A percentile compares a stretch with the other conserved stretches of the same genome.
phyloP scores from a whole-genome alignment of 139 green algal species.

The Mychonastes homosphaera region DNA sequence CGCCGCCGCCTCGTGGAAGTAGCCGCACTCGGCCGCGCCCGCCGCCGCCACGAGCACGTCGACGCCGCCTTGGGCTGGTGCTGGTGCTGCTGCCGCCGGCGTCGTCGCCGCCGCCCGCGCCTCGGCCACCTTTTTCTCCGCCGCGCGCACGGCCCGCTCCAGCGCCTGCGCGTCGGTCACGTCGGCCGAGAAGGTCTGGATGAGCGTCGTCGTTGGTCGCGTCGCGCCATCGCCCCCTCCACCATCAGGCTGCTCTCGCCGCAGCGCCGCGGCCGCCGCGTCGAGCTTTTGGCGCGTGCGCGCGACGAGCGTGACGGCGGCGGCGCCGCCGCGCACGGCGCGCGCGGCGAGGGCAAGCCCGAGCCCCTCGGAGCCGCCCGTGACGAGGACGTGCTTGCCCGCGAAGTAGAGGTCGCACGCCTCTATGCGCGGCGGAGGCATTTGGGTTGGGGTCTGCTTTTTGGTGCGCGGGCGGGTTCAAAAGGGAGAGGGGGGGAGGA shows the following conservation, averaged over 20 bases:
- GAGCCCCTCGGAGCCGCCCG: slow-evolving; percentile 61
- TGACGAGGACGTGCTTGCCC: slow-evolving; percentile 67
- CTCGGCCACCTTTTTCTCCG: too few species aligned
- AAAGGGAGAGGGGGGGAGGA: too few species aligned
- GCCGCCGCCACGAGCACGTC: slow-evolving; percentile 63
- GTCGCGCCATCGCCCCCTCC: background rate
- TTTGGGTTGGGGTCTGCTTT: too few species aligned
- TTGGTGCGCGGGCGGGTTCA: too few species aligned
- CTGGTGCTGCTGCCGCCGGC: slow-evolving; percentile 2
- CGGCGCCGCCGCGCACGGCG: slow-evolving; percentile 19
- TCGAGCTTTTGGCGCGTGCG: slow-evolving; percentile 44
- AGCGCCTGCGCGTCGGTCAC: slow-evolving; percentile 10
- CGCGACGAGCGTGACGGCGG: slow-evolving; percentile 46
- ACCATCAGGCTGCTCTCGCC: slow-evolving; percentile 2
- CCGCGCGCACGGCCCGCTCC: slow-evolving; percentile 11
- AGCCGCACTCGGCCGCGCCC: slow-evolving; percentile 41
- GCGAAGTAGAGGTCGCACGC: slow-evolving; percentile 20
- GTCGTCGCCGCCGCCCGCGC: too few species aligned
- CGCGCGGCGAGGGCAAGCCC: slow-evolving; percentile 43
- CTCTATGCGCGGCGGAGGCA: too few species aligned
- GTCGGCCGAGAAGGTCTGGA: background rate
- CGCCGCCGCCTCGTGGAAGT: slow-evolving; percentile 58
- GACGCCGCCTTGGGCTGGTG: slow-evolving; percentile 34
- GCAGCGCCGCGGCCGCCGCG: slow-evolving; percentile 25
- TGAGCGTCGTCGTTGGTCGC: background rate